These are phyloP conservation scores for Sporisorium reilianum DNA, from an alignment of 1,284 basidiomycete species.

Conservation along the genomic window DNA sequence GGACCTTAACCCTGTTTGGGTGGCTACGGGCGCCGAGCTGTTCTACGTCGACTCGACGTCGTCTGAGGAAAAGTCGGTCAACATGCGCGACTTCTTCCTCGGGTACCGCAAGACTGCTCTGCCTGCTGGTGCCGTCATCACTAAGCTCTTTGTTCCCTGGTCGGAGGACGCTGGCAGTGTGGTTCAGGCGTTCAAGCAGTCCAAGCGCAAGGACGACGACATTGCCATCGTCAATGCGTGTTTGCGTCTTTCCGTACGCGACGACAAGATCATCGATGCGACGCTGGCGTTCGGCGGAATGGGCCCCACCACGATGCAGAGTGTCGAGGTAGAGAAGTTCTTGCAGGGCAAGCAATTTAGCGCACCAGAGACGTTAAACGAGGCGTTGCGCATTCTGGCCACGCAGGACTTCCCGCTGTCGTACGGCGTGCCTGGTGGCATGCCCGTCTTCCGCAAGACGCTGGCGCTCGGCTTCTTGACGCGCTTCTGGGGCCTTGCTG, in stretches of 20 bases:
- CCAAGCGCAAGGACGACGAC: slow-evolving; percentile 70
- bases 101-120: slow-evolving; percentile 69
- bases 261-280: slow-evolving; percentile 48
- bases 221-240: slow-evolving; percentile 70
- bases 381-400: slow-evolving; percentile 44
- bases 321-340: slow-evolving; percentile 51
- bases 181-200: slow-evolving; percentile 69
- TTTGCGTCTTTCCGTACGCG: slow-evolving; percentile 49
- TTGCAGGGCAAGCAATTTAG: slow-evolving; percentile 41
- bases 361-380: slow-evolving; percentile 20
- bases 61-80: slow-evolving; percentile 46
- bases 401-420: slow-evolving; percentile 66
- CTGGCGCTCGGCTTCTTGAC: slow-evolving; percentile 69
- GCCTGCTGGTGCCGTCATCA: slow-evolving; percentile 65
- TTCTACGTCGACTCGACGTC: slow-evolving; percentile 53
- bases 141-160: slow-evolving; percentile 57
- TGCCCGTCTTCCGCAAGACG: slow-evolving; percentile 69
- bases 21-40: slow-evolving; percentile 62
- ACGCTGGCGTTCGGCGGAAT: slow-evolving; percentile 69
- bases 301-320: slow-evolving; percentile 64
- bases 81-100: slow-evolving; percentile 64
- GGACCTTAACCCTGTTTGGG: slow-evolving; percentile 70
- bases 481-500: slow-evolving; percentile 67
- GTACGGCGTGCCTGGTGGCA: slow-evolving; percentile 69
- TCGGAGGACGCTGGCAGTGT: slow-evolving; percentile 49